These are phyloP conservation scores for Aphanomyces astaci DNA, from an alignment of 352 stramenopile genomes.

Conservation along the genomic window DNA sequence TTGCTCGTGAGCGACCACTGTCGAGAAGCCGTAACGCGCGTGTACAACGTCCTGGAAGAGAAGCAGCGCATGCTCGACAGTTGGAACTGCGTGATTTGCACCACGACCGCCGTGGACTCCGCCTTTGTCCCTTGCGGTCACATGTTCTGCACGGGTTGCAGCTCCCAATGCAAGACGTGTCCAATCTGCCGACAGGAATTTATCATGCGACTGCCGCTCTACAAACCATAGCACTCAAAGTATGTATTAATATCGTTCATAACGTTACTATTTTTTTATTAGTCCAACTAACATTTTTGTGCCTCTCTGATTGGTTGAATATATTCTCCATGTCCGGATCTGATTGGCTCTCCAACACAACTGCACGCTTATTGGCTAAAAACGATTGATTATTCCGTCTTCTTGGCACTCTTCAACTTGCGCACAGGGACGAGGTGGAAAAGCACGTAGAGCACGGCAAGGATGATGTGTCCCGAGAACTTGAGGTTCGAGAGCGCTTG, in stretches of 20 bases:
- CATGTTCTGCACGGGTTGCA: constrained; percentile 6
- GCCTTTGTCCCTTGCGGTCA: constrained; percentile 3
- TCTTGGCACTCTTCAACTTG: constrained; percentile 28
- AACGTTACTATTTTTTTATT: neutral
- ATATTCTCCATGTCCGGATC: too few species aligned
- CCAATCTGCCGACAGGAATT: constrained; percentile 9
- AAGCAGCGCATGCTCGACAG: constrained; percentile 15
- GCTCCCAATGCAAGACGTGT: neutral
- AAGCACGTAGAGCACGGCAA: constrained; percentile 53
- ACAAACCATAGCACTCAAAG: neutral
- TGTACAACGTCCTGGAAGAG: constrained; percentile 7
- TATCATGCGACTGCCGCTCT: neutral
- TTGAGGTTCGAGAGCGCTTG: constrained; percentile 56
- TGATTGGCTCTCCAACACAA: too few species aligned
- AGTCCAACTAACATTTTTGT: neutral
- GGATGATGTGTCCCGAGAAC: constrained; percentile 59
- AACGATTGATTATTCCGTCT: neutral
- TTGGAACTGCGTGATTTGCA: constrained; percentile 16
- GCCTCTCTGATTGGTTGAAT: neutral
- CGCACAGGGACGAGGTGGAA: constrained; percentile 55
- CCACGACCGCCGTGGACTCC: neutral
- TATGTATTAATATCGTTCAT: neutral
- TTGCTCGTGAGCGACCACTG: constrained; percentile 15
- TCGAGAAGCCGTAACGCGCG: constrained; percentile 1
- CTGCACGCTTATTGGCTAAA: too few species aligned